A percentile compares a stretch with the other conserved stretches of the same genome.
These are phyloP conservation scores for Onygenales sp. DNA, from an alignment of 2,329 filamentous ascomycete species.

Conservation along the genomic window DNA sequence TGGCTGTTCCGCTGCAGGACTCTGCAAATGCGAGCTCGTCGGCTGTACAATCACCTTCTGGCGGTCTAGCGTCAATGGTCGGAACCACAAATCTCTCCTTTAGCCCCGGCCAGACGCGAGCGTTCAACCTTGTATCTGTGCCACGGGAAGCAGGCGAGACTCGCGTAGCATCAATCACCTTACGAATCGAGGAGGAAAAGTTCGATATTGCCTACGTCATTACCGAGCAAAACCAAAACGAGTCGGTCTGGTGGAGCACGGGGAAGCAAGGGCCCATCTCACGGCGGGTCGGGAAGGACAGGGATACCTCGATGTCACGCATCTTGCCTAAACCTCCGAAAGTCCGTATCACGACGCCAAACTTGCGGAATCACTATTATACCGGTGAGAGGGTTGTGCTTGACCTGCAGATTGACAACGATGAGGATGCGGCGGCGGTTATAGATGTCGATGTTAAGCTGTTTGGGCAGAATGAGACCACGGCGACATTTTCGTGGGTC, in stretches of 20 bases:
- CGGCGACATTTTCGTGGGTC: constrained; percentile 39
- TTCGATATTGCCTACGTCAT: constrained; percentile 61
- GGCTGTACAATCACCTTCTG: constrained; percentile 22
- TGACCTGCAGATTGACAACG: constrained; percentile 63
- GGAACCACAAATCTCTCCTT: constrained; percentile 58
- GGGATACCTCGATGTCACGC: constrained; percentile 49
- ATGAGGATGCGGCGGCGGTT: constrained; percentile 69
- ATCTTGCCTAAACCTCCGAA: constrained; percentile 88
- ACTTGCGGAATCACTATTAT: constrained; percentile 65
- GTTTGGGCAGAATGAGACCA: constrained; percentile 46
- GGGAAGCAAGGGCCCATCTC: constrained; percentile 24
- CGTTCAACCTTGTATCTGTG: constrained; percentile 62
- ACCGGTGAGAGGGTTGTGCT: constrained; percentile 68
- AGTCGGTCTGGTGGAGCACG: constrained; percentile 35
- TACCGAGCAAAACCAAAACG: constrained; percentile 27
- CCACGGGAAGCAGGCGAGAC: constrained; percentile 76
- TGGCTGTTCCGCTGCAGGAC: constrained; percentile 20
- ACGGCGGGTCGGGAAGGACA: constrained; percentile 34
- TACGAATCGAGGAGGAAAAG: constrained; percentile 53
- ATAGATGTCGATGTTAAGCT: constrained; percentile 62
- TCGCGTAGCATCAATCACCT: constrained; percentile 52
- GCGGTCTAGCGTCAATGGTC: constrained; percentile 33
- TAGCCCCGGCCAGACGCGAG: constrained; percentile 54
- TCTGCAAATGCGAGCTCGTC: constrained; percentile 14
- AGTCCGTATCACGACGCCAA: constrained; percentile 61